Evolutionary conservation across 352 stramenopile genomes (phyloP).

Genomic region (Pythium chondricola): DNA sequence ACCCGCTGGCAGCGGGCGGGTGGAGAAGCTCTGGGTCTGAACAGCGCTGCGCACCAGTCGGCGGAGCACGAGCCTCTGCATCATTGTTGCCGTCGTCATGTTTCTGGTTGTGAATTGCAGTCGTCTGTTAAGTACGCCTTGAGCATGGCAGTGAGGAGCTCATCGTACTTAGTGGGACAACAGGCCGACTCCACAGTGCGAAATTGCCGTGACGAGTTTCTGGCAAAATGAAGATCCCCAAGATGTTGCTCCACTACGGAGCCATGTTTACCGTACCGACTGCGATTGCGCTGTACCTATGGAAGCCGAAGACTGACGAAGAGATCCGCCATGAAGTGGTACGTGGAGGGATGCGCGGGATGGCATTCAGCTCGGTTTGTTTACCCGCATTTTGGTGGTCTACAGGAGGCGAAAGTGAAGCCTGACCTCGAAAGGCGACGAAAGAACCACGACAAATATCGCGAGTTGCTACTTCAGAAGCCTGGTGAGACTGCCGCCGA

Average conservation of each 20-base stretch:
- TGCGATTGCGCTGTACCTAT: conserved; percentile 57
- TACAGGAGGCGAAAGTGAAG: conserved; percentile 63
- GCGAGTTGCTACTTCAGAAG: conserved; percentile 58
- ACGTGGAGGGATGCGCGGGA: conserved; percentile 13
- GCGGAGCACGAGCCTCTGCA: conserved; percentile 15
- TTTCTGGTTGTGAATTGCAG: conserved; percentile 1
- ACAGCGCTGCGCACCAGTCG: too few relatives aligned
- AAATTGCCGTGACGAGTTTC: too few relatives aligned
- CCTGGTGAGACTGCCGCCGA: conserved; percentile 40
- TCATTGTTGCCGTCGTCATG: conserved; percentile 17
- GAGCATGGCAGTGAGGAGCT: too few relatives aligned
- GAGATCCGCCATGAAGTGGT: conserved; percentile 75
- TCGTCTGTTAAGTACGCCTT: conserved; percentile 5
- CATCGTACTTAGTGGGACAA: too few relatives aligned
- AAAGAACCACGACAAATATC: conserved; percentile 71
- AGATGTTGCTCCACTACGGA: conserved; percentile 80
- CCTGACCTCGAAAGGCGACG: conserved; percentile 47
- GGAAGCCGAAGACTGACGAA: conserved; percentile 65
- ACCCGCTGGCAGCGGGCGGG: conserved; percentile 32
- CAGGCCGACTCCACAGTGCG: too few relatives aligned
- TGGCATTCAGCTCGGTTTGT: too few relatives aligned
- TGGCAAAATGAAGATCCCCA: conserved; percentile 78
- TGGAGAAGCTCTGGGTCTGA: too few relatives aligned
- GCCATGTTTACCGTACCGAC: conserved; percentile 70
- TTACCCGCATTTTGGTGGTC: too few relatives aligned